Evolutionary conservation across 345 rosid species (phyloP), one percentile per base, ranked within the genome.

Genomic region (Eucalyptus erythrocorys): DNA sequence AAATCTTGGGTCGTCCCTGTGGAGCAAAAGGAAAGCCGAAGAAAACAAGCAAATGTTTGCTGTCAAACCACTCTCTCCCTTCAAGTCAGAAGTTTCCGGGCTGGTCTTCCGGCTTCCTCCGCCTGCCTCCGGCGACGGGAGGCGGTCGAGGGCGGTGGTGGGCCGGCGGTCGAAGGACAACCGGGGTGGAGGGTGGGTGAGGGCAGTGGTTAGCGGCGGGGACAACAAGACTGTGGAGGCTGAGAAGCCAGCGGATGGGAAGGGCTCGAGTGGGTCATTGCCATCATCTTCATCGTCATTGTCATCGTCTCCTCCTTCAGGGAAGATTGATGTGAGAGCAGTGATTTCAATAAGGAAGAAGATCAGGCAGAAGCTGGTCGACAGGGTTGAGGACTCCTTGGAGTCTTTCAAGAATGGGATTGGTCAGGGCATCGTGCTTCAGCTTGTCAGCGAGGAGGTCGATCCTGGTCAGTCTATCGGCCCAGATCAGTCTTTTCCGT

Each of bases 401-500:
- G 97, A 98, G 92, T 92, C 92, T 86, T 89, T 96, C 34, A 87
- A 95, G 89, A 96, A 94, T 88, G 97, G 97, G 57, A 93, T 98
- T 86, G 98, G 98, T 82, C 96, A 90, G 87, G 98, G 99, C 89
- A 94, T 98, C 93, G 76, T 89, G 91, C 93, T 98, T 92, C 99
- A 94, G 88, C 98, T 98, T 57, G 89, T 97, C 86, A 95, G 99
- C 91, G 97, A 96, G 88, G 95, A 96, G 57, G 89, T 95, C 79
- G 99, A 98, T 91, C 95, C 97, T 91, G 98, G 99, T 90, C 34
- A 61, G 89, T 88, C 57, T 48, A 24, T 45, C 11, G 34, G 64
- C 32, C 42, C 27, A 40, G 24, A 59, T 86, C 45, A 7, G 24
- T 40, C 32, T 15, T 86, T 76, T 51, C 50, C n/a, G 34, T n/a